These are phyloP conservation scores for Xylaria acuta DNA, from an alignment of 495 filamentous ascomycete genomes.

Conservation along the genomic window DNA sequence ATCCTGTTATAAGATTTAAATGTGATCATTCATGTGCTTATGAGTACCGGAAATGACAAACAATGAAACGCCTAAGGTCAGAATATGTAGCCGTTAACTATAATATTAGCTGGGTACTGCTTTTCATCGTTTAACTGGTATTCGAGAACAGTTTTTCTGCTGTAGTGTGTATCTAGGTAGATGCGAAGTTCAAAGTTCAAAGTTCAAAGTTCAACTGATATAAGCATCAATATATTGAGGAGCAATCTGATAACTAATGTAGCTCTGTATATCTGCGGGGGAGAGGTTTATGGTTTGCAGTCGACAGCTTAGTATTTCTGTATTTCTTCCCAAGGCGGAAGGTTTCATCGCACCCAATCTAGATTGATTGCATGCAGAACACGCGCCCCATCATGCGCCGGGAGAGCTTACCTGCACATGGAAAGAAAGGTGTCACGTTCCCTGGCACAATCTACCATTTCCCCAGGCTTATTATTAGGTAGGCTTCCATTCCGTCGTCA, in stretches of 20 bases:
- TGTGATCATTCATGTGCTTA: not conserved
- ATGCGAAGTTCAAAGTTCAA: not conserved
- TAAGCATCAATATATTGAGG: not conserved
- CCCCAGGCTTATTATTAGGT: not conserved
- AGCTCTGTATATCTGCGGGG: not conserved
- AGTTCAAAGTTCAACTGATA: not conserved
- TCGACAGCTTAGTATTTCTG: not conserved
- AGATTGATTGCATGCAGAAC: conserved; percentile 15
- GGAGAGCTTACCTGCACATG: not conserved
- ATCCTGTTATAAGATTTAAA: not conserved
- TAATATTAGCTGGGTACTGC: not conserved
- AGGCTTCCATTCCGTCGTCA: not conserved
- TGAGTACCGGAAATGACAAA: not conserved
- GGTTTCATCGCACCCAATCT: conserved; percentile 5
- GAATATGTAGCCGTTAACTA: not conserved
- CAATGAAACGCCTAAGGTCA: not conserved
- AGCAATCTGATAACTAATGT: not conserved
- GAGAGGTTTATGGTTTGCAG: not conserved
- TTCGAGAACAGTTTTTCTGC: not conserved
- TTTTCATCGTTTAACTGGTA: not conserved
- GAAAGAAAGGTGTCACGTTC: conserved; percentile 19
- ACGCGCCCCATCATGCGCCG: not conserved
- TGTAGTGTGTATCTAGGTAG: not conserved
- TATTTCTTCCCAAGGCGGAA: not conserved
- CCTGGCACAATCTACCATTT: not conserved